Conservation (phyloP, 179 eudicot species). For the Gypsophila paniculata region DNA sequence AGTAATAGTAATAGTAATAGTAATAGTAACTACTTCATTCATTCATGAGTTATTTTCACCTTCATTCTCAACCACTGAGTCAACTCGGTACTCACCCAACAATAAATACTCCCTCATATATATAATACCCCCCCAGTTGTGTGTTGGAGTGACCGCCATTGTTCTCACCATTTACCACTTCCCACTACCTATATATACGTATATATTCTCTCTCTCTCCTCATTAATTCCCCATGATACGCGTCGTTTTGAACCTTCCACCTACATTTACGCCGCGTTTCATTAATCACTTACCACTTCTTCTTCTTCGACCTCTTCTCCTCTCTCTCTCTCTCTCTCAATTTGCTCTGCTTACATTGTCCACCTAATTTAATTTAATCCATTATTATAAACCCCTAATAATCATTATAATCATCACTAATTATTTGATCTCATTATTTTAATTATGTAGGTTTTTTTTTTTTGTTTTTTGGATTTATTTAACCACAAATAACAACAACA, state of each 20-base stretch:
- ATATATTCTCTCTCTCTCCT: neutral
- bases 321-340: neutral
- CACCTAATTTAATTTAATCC: neutral
- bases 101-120: too few relatives aligned
- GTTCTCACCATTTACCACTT: neutral
- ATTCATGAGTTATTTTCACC: too few relatives aligned
- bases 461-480: neutral
- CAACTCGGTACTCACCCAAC: too few relatives aligned
- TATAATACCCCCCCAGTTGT: neutral
- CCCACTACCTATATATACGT: too few relatives aligned
- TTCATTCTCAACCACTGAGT: too few relatives aligned
- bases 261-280: slow-evolving; percentile 3
- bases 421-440: too few relatives aligned
- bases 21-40: too few relatives aligned
- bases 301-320: neutral
- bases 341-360: neutral
- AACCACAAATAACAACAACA: neutral
- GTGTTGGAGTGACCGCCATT: neutral
- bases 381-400: neutral
- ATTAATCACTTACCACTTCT: neutral
- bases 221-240: neutral
- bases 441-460: neutral
- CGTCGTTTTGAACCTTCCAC: slow-evolving; percentile 10
- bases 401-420: too few relatives aligned
- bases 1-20: too few relatives aligned